Conservation (phyloP, 2,329 filamentous ascomycete genomes). For the Cladobotryum mycophilum region DNA sequence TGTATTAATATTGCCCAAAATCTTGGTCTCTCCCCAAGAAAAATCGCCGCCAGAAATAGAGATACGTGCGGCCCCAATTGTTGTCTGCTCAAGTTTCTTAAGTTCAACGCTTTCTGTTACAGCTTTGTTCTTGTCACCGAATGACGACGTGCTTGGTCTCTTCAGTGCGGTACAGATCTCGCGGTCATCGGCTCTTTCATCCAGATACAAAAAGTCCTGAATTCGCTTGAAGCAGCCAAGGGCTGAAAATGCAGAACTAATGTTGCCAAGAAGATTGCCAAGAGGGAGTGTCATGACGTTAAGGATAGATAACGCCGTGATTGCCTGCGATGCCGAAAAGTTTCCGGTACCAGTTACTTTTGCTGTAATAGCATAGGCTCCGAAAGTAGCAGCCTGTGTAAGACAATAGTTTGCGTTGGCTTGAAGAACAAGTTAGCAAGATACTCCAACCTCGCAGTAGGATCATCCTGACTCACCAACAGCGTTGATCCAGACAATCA, state of each 20-base stretch:
- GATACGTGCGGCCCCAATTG: slow-evolving; percentile 9
- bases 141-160: neutral
- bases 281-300: slow-evolving; percentile 24
- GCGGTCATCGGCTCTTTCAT: slow-evolving; percentile 20
- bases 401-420: slow-evolving; percentile 22
- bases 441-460: neutral
- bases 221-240: slow-evolving; percentile 27
- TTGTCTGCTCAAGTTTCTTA: neutral
- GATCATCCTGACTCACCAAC: slow-evolving; percentile 17
- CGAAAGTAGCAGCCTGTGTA: slow-evolving; percentile 25
- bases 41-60: slow-evolving; percentile 20
- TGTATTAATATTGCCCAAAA: slow-evolving; percentile 20
- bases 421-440: slow-evolving; percentile 1
- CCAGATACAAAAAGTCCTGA: slow-evolving; percentile 22
- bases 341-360: slow-evolving; percentile 19
- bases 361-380: slow-evolving; percentile 23
- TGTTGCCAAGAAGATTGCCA: slow-evolving; percentile 18
- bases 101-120: slow-evolving; percentile 12
- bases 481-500: slow-evolving; percentile 22
- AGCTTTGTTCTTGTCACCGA: neutral
- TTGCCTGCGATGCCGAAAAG: slow-evolving; percentile 25
- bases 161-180: slow-evolving; percentile 9
- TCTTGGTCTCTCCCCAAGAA: slow-evolving; percentile 21
- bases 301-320: slow-evolving; percentile 26
- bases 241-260: slow-evolving; percentile 20